Conservation (phyloP, 129 eudicot genomes). For the Arctium minus region DNA sequence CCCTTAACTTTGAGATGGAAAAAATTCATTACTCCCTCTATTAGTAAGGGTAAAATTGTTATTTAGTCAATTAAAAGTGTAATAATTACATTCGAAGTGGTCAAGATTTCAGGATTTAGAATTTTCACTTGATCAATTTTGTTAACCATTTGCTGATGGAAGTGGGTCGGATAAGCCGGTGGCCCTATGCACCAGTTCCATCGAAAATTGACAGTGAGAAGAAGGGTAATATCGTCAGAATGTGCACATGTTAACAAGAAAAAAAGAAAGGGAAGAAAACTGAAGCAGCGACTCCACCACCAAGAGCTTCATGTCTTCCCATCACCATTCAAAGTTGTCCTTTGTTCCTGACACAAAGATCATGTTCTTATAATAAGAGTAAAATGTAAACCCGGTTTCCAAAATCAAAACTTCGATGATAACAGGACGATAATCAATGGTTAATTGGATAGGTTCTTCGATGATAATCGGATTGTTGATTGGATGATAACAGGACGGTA, state of each 20-base stretch:
- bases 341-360: too few relatives aligned
- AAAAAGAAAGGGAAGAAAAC: constrained; percentile 44
- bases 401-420: too few relatives aligned
- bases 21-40: neutral
- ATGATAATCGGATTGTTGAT: too few relatives aligned
- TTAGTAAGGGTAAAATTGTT: neutral
- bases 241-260: constrained; percentile 75
- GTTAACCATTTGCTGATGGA: constrained; percentile 75
- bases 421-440: too few relatives aligned
- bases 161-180: constrained; percentile 50
- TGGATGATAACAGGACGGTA: too few relatives aligned
- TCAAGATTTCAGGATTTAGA: neutral
- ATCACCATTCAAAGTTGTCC: constrained; percentile 43
- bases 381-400: too few relatives aligned
- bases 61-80: neutral
- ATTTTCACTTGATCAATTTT: neutral
- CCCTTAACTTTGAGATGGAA: neutral
- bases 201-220: constrained; percentile 64
- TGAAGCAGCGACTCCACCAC: constrained; percentile 35
- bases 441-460: too few relatives aligned
- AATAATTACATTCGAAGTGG: too few relatives aligned
- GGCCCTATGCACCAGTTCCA: constrained; percentile 88
- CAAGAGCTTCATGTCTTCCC: constrained; percentile 53
- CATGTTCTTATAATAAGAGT: too few relatives aligned
- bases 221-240: constrained; percentile 76